Percentiles rank a stretch among this genome's conserved stretches.
phyloP scores from a whole-genome alignment of 208 protist species.

The Vickermania spadyakhi region DNA sequence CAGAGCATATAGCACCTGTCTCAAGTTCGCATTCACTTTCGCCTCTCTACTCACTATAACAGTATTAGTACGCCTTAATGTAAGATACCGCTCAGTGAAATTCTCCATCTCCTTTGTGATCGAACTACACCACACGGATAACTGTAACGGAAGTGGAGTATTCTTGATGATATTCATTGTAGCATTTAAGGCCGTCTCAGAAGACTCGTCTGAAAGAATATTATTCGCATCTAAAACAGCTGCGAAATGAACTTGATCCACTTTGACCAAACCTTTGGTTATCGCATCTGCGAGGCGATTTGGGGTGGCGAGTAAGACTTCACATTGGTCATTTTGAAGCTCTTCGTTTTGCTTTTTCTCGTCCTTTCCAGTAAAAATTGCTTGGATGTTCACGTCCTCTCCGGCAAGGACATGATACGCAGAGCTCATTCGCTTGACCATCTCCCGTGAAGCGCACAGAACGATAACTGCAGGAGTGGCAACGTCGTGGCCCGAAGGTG shows the following conservation, averaged over 20 bases:
- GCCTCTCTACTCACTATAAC: conserved; percentile 61
- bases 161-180: conserved; percentile 64
- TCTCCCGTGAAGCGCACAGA: conserved; percentile 95
- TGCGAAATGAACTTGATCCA: conserved; percentile 77
- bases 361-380: conserved; percentile 79
- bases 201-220: conserved; percentile 84
- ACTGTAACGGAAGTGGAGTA: conserved; percentile 70
- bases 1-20: conserved; percentile 47
- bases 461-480: conserved; percentile 87
- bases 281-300: conserved; percentile 52
- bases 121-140: conserved; percentile 89
- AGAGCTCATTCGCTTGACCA: conserved; percentile 93
- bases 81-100: conserved; percentile 64
- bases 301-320: conserved; percentile 88
- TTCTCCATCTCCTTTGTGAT: conserved; percentile 37
- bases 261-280: conserved; percentile 29
- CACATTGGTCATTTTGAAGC: conserved; percentile 81
- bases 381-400: conserved; percentile 51
- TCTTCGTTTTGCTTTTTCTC: conserved; percentile 73
- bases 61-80: conserved; percentile 36
- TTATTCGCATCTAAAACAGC: conserved; percentile 94
- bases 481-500: conserved; percentile 2
- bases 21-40: conserved; percentile 40
- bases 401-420: conserved; percentile 59
- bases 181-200: conserved; percentile 38